Evolutionary conservation across 257 asterid species (phyloP).

Genomic region (Solanum tarapatanum): DNA sequence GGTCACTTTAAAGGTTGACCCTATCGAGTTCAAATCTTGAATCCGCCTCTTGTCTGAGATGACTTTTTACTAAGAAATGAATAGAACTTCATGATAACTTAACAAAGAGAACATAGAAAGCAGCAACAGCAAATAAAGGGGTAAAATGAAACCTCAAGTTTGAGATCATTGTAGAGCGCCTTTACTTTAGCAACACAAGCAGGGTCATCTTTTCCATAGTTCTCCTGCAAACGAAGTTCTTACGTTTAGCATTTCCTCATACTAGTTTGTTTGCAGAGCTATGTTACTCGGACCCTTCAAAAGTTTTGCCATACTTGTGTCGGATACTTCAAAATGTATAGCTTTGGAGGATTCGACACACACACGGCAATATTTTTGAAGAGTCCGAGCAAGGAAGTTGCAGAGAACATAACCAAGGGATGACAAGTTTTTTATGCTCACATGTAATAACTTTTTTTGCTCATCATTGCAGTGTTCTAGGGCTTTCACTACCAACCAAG

Average conservation of each 20-base stretch:
- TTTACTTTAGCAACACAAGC: constrained; percentile 22
- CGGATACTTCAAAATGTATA: background rate
- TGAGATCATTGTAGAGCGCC: constrained; percentile 23
- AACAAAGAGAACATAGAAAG: background rate
- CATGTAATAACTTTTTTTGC: constrained; percentile 18
- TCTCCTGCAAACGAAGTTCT: constrained; percentile 17
- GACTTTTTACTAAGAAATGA: background rate
- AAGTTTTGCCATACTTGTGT: background rate
- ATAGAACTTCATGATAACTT: background rate
- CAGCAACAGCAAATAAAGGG: background rate
- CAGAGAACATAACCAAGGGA: background rate
- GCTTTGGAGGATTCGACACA: background rate
- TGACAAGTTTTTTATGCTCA: background rate
- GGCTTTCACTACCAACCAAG: constrained; percentile 36
- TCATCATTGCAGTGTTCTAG: constrained; percentile 18
- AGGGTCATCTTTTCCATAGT: constrained; percentile 29
- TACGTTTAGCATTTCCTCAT: background rate
- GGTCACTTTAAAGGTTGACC: background rate
- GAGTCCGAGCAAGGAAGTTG: background rate
- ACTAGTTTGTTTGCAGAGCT: background rate
- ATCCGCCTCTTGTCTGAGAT: background rate
- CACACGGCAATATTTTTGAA: background rate
- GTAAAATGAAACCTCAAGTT: constrained; percentile 15
- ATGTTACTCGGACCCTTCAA: background rate
- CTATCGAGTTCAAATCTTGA: background rate